phyloP scores from a whole-genome alignment of 371 early-diverging fungal genomes.

The Mucor lusitanicus region DNA sequence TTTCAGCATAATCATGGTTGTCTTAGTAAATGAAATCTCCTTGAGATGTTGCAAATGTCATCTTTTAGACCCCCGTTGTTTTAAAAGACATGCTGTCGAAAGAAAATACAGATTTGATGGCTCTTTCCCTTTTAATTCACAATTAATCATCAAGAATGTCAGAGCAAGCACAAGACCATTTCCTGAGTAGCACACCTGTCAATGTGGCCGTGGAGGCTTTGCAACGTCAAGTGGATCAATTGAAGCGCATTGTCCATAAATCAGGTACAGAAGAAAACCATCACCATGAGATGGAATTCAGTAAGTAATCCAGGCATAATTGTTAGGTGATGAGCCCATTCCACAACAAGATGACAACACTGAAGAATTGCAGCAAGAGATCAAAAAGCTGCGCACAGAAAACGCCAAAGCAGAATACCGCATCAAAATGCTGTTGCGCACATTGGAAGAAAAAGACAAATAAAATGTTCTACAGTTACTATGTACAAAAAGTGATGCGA shows the following conservation, averaged over 20 bases:
- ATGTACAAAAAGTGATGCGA: conserved; percentile 5
- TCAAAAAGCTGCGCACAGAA: conserved; percentile 24
- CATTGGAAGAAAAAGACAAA: conserved; percentile 36
- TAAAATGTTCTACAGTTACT: conserved; percentile 2
- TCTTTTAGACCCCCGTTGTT: not conserved
- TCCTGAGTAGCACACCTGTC: conserved; percentile 29
- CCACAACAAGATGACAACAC: not conserved
- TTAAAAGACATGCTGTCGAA: not conserved
- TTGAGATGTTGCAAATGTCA: not conserved
- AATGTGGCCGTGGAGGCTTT: conserved; percentile 35
- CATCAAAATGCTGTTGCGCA: conserved; percentile 35
- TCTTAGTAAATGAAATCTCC: not conserved
- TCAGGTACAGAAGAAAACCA: conserved; percentile 8
- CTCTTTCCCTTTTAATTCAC: not conserved
- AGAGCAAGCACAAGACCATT: conserved; percentile 7
- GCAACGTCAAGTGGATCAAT: conserved; percentile 36
- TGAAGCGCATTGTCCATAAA: conserved; percentile 22
- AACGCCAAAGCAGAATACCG: conserved; percentile 48
- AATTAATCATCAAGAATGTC: conserved; percentile 8
- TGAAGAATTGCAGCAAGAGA: conserved; percentile 23
- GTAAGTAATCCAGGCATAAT: not conserved
- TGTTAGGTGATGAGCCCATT: not conserved
- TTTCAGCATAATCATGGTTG: not conserved
- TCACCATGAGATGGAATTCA: not conserved
- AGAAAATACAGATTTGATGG: not conserved